A percentile compares a stretch with the other conserved stretches of the same genome.
Evolutionary conservation across 2,329 filamentous ascomycete genomes (phyloP).

Genomic region (Volutella citrinella): DNA sequence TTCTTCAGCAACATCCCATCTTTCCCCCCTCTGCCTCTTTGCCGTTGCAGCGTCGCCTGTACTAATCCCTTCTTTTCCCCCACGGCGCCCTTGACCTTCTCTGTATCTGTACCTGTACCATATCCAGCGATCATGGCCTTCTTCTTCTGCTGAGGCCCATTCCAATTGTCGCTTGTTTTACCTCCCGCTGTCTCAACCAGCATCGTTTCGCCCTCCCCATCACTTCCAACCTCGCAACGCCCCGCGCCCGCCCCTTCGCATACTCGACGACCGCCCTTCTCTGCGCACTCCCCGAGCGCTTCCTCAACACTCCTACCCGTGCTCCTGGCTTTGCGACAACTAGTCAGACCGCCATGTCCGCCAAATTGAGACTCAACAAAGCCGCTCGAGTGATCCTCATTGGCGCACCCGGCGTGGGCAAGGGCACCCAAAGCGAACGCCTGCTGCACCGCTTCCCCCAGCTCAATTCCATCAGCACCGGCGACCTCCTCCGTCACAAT

Average conservation of each 20-base stretch:
- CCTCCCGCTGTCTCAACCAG: background rate
- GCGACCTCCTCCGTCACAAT: constrained; percentile 88
- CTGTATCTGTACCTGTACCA: no score
- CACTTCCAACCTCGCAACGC: no score
- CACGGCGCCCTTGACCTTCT: no score
- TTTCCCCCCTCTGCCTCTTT: no score
- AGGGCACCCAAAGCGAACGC: constrained; percentile 92
- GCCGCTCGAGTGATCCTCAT: constrained; percentile 93
- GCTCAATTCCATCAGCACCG: constrained; percentile 87
- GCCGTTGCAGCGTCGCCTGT: no score
- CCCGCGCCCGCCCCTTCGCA: no score
- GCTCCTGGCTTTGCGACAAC: constrained; percentile 9
- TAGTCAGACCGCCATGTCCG: no score
- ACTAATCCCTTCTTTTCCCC: no score
- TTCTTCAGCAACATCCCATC: no score
- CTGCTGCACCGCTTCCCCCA: constrained; percentile 84
- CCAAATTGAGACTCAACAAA: constrained; percentile 68
- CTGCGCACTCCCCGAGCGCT: no score
- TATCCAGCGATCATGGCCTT: constrained; percentile 5
- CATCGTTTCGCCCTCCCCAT: no score
- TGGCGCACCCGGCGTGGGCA: constrained; percentile 94
- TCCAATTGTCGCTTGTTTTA: background rate
- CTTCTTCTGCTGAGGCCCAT: constrained; percentile 5
- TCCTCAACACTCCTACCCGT: constrained; percentile 4
- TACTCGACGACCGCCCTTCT: no score